Evolutionary conservation across 768 basidiomycete genomes (phyloP), one percentile per base, ranked within the genome.

Genomic region (Phaffia australis): DNA sequence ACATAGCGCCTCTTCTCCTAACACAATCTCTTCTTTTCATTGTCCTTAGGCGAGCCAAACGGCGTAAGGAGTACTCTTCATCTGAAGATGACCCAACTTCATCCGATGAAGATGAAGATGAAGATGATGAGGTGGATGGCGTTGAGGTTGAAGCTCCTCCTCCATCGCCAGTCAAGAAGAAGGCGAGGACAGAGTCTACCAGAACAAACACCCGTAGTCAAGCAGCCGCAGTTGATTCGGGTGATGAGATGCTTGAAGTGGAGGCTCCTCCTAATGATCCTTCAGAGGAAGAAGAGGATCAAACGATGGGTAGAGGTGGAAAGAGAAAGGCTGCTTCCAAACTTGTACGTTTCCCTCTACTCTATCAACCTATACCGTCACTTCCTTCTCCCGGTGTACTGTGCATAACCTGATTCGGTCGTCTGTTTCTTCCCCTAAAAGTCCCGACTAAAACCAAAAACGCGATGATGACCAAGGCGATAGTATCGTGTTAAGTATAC

Each of bases 271-370:
- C 35, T 42, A 11, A 42, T 42, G 35, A 42, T 11, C 4, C 35
- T 42, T 42, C 35, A 4, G 35, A 42, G 11, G 67, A 56, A 49
- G 52, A 50, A 35, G 52, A 25, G 6, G 25, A 48, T 25, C 69
- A 55, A 30, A 71, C 73, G 29, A 32, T 73, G 35, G 74, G 75
- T 11, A 30, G 75, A 62, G 75, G 75, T 9, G 74, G 74, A 16
- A 68, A 64, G 46, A 54, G 75, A 23, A 71, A 71, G 49, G 75
- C 73, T 7, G 27, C 27, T 61, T 32, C 56, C 5, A 54, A 54
- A 63, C 48, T 69, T 69, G 65, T 60, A 63, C 35, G 56, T 51
- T 9, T 11, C 35, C 11, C 35, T 42, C 35, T 11, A 5, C 11
- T 42, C 35, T 42, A 4, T 42, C 35, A 42, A 42, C 11, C 4